phyloP scores from a whole-genome alignment of 2,329 filamentous ascomycete genomes.

The Diaporthe citrichinensis region DNA sequence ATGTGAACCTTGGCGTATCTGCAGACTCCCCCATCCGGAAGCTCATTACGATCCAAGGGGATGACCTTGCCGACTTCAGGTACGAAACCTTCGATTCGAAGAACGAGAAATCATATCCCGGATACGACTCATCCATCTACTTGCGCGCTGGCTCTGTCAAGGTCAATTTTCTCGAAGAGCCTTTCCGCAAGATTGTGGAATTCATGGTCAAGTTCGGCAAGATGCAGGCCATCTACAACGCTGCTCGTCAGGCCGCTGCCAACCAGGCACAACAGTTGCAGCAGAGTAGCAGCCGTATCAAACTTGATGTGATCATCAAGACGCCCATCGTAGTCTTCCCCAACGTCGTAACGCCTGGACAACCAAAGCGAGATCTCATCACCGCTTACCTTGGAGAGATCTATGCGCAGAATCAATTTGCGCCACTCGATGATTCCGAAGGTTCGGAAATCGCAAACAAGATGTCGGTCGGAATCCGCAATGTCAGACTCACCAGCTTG shows the following conservation, averaged over 20 bases:
- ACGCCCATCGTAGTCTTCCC: constrained; percentile 98
- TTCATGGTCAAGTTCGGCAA: constrained; percentile 99
- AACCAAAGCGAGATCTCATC: constrained; percentile 81
- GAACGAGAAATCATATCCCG: constrained; percentile 82
- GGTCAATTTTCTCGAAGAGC: constrained; percentile 96
- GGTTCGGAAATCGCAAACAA: constrained; percentile 86
- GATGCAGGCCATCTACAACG: constrained; percentile 99
- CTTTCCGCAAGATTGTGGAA: constrained; percentile 97
- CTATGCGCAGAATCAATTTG: constrained; percentile 94
- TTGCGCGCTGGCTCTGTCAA: constrained; percentile 95
- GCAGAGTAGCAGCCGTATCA: constrained; percentile 89
- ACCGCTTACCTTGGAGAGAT: constrained; percentile 98
- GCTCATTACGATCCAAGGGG: constrained; percentile 93
- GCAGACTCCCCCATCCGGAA: constrained; percentile 85
- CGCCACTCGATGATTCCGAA: constrained; percentile 83
- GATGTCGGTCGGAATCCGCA: constrained; percentile 89
- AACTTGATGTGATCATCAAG: constrained; percentile 93
- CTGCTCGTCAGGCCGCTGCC: constrained; percentile 92
- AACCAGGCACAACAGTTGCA: constrained; percentile 95
- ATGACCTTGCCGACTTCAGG: constrained; percentile 95
- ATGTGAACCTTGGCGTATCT: constrained; percentile 91
- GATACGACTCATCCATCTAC: constrained; percentile 93
- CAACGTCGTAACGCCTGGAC: constrained; percentile 78
- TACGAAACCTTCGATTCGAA: constrained; percentile 94
- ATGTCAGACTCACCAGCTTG: constrained; percentile 90